Evolutionary conservation across 495 filamentous ascomycete genomes (phyloP), one percentile per base, ranked within the genome.

Genomic region (Penicillium coffeae): DNA sequence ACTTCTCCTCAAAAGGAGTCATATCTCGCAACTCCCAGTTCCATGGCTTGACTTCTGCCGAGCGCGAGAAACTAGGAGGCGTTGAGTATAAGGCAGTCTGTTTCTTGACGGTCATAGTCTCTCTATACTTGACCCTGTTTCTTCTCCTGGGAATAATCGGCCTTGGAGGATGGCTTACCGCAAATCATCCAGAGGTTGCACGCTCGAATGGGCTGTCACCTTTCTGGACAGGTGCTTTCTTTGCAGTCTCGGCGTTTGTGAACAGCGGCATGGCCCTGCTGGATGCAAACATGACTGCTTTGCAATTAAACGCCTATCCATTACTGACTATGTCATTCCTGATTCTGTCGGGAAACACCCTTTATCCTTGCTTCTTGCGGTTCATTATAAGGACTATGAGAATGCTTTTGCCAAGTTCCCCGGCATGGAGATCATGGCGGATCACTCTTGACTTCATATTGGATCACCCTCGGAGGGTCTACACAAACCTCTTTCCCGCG

Each of bases 241-340:
- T 74, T 48, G 71, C 70, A 13, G 61, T 71, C 1, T 89, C 84
- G 41, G 90, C 88, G 2, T 96, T 96, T 65, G 90, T 87, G 54
- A 96, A 94, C 59, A 85, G 79, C 16, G 90, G 90, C 16, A 91
- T 96, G 89, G 82, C 81, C 15, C 78, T 95, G 25, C 64, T 95
- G 35, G 89, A 94, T 64, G 72, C 78, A 15, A 94, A 94, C 53
- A 89, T 94, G 84, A 77, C 61, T 39, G 69, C 69, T 19, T 55
- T 75, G 15, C 70, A 75, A 34, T 63, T 66, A 20, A 62, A 56
- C 41, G 60, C 65, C 0, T 94, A 89, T 58, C 78, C 89, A 7
- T 73, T 96, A 9, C 64, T 94, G 15, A 86, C 85, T 12, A 86
- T 91, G 81, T 78, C 78, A 27, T 62, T 87, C 13, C 64, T 95